Conservation (phyloP, 1,284 basidiomycete genomes). For the Pisolithus thermaeus region DNA sequence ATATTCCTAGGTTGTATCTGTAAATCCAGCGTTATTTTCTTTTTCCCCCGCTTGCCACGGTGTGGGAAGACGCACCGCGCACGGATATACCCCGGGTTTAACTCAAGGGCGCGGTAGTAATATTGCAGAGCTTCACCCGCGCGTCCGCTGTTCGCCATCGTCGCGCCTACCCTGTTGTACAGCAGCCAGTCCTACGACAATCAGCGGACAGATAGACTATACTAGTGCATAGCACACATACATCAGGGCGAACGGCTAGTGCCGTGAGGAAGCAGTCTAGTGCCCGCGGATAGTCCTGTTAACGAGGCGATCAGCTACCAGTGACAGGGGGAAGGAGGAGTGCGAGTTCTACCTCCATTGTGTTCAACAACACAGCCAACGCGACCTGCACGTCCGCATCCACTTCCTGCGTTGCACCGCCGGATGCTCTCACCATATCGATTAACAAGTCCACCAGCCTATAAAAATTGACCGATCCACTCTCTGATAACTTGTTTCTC, state of each 20-base stretch:
- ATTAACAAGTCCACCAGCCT: slow-evolving; percentile 60
- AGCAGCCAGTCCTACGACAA: slow-evolving; percentile 80
- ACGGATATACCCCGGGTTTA: slow-evolving; percentile 92
- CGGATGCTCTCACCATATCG: slow-evolving; percentile 53
- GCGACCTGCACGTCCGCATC: slow-evolving; percentile 97
- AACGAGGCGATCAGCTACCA: slow-evolving; percentile 1
- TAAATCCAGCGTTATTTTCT: slow-evolving; percentile 2
- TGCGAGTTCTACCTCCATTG: slow-evolving; percentile 62
- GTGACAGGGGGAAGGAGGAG: background rate
- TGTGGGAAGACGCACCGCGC: slow-evolving; percentile 51
- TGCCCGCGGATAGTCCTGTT: slow-evolving; percentile 83
- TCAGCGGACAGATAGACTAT: background rate
- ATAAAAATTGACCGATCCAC: slow-evolving; percentile 38
- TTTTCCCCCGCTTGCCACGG: slow-evolving; percentile 10
- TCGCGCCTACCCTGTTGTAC: slow-evolving; percentile 95
- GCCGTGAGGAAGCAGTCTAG: slow-evolving; percentile 94
- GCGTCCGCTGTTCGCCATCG: slow-evolving; percentile 87
- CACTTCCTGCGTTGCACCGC: slow-evolving; percentile 37
- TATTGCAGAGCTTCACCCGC: slow-evolving; percentile 83
- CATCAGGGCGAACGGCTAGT: slow-evolving; percentile 81
- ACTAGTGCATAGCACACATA: slow-evolving; percentile 33
- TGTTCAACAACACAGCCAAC: slow-evolving; percentile 89
- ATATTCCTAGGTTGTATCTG: slow-evolving; percentile 89
- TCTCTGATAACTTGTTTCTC: slow-evolving; percentile 32
- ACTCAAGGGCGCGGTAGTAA: slow-evolving; percentile 84